Base-by-base conservation (phyloP, 495 filamentous ascomycete species). In the Penicillium cosmopolitanum region DNA sequence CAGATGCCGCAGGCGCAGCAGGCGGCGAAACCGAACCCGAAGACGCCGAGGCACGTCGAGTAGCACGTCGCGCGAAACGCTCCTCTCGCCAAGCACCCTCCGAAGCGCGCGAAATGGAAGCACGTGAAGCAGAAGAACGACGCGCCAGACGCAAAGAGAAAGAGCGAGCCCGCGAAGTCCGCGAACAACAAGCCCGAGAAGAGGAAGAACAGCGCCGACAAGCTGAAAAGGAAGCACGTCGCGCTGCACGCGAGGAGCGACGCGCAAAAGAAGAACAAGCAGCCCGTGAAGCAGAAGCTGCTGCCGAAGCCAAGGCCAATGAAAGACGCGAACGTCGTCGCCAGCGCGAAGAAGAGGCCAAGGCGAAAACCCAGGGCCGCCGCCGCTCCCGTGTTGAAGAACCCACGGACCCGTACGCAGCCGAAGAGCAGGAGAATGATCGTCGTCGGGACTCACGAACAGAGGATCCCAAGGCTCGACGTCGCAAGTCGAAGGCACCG, bases 11-110 rank as follows among this genome's bases (percentile, higher is more conserved):
- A 10, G 72, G 66, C 10, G 65, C 58, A 12, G 71, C 62, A 12
- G 72, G 60, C n/a, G 69, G 64, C 12, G 74, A 76, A 10, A 71
- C 73, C 69, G 73, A 89, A 76, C 61, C 81, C 61, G 76, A 83
- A 80, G 65, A 79, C 74, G 70, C 62, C 70, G 79, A 82, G 70
- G 65, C 73, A 74, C 65, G 81, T 70, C 61, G 82, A 79, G 74
- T 83, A 71, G 73, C 82, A 69, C 69, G 80, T 7, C 69, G 74
- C 23, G 71, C 75, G 4, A 74, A 73, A 25, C 77, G 73, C 59
- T 68, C 70, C 31, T 67, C 75, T 34, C 70, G 74, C 54, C 69
- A 77, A 28, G 73, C 67, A 4, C 69, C 72, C 4, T 67, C 66
- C 25, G 77, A 77, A 40, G 55, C 66, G 25, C 71, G 73, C n/a